These are phyloP conservation scores for Hypomontagnella submonticulosa DNA, from an alignment of 495 filamentous ascomycete species.

Conservation along the genomic window DNA sequence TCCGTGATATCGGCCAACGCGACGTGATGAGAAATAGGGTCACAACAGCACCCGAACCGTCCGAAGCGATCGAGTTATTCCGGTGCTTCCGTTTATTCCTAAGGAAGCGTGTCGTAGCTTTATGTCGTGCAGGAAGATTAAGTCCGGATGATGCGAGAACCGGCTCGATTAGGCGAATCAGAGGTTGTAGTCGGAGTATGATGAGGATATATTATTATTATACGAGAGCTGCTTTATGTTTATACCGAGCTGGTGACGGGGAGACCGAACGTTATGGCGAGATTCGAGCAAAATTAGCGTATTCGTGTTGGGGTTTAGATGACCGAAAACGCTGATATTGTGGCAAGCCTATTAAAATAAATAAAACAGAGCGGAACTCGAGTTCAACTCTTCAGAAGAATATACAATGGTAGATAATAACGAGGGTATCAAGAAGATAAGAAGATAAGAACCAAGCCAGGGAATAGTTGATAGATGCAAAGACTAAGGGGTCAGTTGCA, in stretches of 20 bases:
- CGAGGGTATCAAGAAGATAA: conserved; percentile 24
- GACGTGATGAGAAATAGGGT: conserved; percentile 27
- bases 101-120: conserved; percentile 8
- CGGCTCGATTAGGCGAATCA: conserved; percentile 34
- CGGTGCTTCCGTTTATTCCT: background rate
- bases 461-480: conserved; percentile 27
- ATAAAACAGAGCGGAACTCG: conserved; percentile 24
- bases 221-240: background rate
- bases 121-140: conserved; percentile 25
- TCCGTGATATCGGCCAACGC: conserved; percentile 24
- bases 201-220: conserved; percentile 2
- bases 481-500: conserved; percentile 46
- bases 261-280: background rate
- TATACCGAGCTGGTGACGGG: too few species aligned
- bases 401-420: conserved; percentile 37
- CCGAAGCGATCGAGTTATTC: background rate
- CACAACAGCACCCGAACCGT: conserved; percentile 13
- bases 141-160: conserved; percentile 30
- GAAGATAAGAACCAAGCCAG: conserved; percentile 29
- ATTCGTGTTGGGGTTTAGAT: conserved; percentile 14
- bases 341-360: conserved; percentile 33
- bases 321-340: background rate
- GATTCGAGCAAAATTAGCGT: conserved; percentile 9
- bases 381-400: conserved; percentile 30
- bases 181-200: background rate